Percentiles rank a stretch among this genome's conserved stretches.
Evolutionary conservation across 176 grass and related monocot genomes (phyloP).

Genomic region (Oryza punctata): DNA sequence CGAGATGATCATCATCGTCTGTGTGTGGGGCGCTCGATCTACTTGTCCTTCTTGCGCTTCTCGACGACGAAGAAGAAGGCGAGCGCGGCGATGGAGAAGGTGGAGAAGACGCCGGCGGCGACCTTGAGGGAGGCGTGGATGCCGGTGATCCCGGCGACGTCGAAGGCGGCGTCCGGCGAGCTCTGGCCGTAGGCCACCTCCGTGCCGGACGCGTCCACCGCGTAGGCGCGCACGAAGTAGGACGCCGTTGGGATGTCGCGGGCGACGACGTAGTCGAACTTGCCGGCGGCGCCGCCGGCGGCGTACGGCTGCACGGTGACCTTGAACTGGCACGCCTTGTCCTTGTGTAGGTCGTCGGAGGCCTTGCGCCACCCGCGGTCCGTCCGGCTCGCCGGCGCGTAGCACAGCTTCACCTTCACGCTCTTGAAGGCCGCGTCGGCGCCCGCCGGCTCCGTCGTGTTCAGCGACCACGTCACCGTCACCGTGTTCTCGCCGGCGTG

Average conservation of each 20-base stretch:
- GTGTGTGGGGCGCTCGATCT: too few species aligned
- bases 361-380: slow-evolving; percentile 83
- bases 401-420: slow-evolving; percentile 81
- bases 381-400: slow-evolving; percentile 74
- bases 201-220: slow-evolving; percentile 48
- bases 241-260: slow-evolving; percentile 58
- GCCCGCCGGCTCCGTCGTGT: slow-evolving; percentile 28
- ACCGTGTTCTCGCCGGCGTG: slow-evolving; percentile 59
- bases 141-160: slow-evolving; percentile 66
- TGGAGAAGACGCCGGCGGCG: slow-evolving; percentile 81
- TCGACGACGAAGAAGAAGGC: slow-evolving; percentile 79
- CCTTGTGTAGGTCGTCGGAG: slow-evolving; percentile 66
- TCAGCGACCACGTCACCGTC: slow-evolving; percentile 61
- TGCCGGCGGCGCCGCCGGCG: background rate
- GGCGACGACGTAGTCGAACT: slow-evolving; percentile 38
- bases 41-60: slow-evolving; percentile 79
- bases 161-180: slow-evolving; percentile 35
- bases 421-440: slow-evolving; percentile 44
- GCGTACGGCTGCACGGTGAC: slow-evolving; percentile 49
- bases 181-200: slow-evolving; percentile 85
- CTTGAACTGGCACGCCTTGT: slow-evolving; percentile 93
- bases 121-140: slow-evolving; percentile 59
- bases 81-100: slow-evolving; percentile 64
- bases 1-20: too few species aligned
- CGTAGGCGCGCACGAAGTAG: slow-evolving; percentile 79